These are phyloP conservation scores for Colletotrichum sp. DNA, from an alignment of 2,329 filamentous ascomycete species.

Conservation along the genomic window DNA sequence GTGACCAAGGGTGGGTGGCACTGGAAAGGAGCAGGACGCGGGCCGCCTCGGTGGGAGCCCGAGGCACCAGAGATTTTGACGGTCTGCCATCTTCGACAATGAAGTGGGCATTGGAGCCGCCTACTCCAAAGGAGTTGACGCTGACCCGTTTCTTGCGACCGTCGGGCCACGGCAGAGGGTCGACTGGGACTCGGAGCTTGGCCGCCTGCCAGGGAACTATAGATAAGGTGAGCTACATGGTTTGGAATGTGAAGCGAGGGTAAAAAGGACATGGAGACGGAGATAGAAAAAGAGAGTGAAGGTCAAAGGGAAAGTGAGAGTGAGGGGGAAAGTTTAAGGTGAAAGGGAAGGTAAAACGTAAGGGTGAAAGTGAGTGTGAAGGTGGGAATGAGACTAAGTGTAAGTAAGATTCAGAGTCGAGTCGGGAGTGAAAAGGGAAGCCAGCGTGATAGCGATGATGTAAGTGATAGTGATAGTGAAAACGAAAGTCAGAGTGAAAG, in stretches of 20 bases:
- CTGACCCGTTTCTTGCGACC: slow-evolving; percentile 25
- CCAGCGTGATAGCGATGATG: background rate
- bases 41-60: background rate
- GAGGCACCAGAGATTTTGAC: background rate
- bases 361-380: background rate
- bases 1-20: background rate
- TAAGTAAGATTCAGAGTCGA: background rate
- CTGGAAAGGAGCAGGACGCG: background rate
- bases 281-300: background rate
- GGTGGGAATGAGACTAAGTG: background rate
- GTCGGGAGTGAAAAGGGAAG: background rate
- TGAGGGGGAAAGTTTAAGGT: background rate
- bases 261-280: background rate
- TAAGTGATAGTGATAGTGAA: background rate
- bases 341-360: background rate
- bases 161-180: slow-evolving; percentile 33
- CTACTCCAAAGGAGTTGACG: slow-evolving; percentile 37
- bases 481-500: background rate
- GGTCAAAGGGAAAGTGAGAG: too few species aligned
- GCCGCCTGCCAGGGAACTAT: slow-evolving; percentile 6
- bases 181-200: slow-evolving; percentile 29
- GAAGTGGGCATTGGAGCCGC: slow-evolving; percentile 37
- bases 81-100: background rate
- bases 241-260: background rate
- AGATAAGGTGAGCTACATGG: background rate